Evolutionary conservation across 495 filamentous ascomycete species (phyloP), one percentile per base, ranked within the genome.

Genomic region (Staphylotrichum tortipilum): DNA sequence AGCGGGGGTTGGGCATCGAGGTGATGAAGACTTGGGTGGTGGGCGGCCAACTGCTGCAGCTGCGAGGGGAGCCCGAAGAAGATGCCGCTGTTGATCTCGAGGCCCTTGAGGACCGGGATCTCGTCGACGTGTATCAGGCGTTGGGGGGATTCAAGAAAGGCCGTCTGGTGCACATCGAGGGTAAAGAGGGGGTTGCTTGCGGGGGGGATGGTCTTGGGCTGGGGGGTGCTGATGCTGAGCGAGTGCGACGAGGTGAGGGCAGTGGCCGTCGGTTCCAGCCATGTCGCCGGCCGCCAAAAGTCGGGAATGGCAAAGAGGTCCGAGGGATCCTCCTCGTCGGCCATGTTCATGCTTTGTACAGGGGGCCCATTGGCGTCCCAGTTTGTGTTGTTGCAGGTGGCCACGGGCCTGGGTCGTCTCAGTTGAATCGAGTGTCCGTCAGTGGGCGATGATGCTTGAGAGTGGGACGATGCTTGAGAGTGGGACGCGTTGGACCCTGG

Each of bases 221-320:
- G 4, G 10, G 66, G 54, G 23, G 61, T 55, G 42, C 56, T 56
- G 14, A 15, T 21, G 26, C 50, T 28, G 26, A 28, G 26, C 6
- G 26, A 10, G 26, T 28, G 6, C 6, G 10, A 10, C 6, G 26
- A 2, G 26, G 6, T n/a, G 31, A 34, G 9, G 11, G 10, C 7
- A 12, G 1, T n/a, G 31, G 4, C 3, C 4, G 41, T 1, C 38
- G 48, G 35, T 19, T 64, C 60, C n/a, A 71, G 57, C 61, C 63
- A 59, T 24, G 57, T 57, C n/a, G 69, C 67, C 17, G 65, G 61
- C 39, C 67, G 70, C 76, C 78, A 84, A 34, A 88, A 75, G 54
- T 83, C 78, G 19, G 83, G 83, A 45, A 88, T 81, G 11, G 78
- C 78, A 60, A 92, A 92, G 2, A 86, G 78, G 57, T 85, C 69